Evolutionary conservation across 148 eudicot species (phyloP), one percentile per base, ranked within the genome.

Genomic region (Cornus controversa): DNA sequence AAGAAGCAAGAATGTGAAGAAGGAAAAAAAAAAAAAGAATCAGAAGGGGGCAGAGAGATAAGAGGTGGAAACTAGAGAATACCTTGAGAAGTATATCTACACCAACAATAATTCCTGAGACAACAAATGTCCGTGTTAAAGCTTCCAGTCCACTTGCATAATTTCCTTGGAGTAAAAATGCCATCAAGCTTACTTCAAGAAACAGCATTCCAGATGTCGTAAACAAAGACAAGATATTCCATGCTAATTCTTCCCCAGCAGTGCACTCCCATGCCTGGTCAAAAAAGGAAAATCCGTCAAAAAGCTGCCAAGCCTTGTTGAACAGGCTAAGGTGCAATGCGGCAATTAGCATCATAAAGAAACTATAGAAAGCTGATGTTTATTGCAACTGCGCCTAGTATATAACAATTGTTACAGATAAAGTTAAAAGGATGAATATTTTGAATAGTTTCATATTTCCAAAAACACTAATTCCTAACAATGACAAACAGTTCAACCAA

Each of bases 151-250:
- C 93, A 80, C 88, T 91, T 2, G 87, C 83, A 83, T 89, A 80
- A 77, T 90, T 90, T 78, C 94, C 97, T 85, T 93, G 97, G 75
- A 93, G 95, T 82, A 93, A 78, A 84, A 93, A 93, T 66, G 97
- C 94, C 84, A 93, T 88, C 87, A 93, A 89, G 87, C 97, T 93
- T 69, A 93, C 92, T 90, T 93, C 97, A 75, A 93, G 89, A 82
- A 91, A 91, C 58, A 93, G 80, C 89, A 91, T 84, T 42, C 95
- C 94, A 15, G 91, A 88, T 50, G 93, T 81, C 26, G 95, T 91
- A 84, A 89, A 88, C 80, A 93, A 77, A 69, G 97, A 89, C 67
- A 93, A 85, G 42, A 88, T 75, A 74, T 89, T 93, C 97, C 97
- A 93, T 25, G 86, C 71, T 70, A 87, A 22, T 74, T 87, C 89